Conservation (phyloP, 352 stramenopile species). For the Pythium pectinolyticum region DNA sequence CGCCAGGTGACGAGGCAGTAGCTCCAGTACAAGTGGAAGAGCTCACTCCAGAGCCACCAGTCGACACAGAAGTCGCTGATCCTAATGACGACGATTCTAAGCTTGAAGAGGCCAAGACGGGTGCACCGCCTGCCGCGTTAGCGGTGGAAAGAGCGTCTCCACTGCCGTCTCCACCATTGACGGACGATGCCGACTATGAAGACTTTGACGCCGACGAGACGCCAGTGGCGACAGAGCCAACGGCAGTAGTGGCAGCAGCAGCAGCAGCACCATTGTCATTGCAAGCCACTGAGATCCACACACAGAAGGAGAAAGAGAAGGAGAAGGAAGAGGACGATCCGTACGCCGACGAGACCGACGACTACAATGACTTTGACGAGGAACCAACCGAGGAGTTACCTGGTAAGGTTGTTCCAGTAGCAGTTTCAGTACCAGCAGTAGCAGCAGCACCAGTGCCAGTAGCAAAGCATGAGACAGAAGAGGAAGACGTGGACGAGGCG, state of each 20-base stretch:
- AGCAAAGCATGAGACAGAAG: conserved; percentile 7
- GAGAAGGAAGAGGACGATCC: background rate
- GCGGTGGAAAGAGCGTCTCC: background rate
- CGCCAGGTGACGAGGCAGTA: background rate
- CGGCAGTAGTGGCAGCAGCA: too few relatives aligned
- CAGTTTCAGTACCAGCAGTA: background rate
- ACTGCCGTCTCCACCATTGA: background rate
- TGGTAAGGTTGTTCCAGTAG: background rate
- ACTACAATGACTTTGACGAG: conserved; percentile 23
- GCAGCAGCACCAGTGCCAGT: background rate
- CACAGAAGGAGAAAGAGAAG: background rate
- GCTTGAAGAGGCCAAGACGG: conserved; percentile 3
- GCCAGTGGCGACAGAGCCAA: background rate
- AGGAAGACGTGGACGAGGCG: conserved; percentile 35
- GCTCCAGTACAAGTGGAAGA: background rate
- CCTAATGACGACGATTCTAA: conserved; percentile 17
- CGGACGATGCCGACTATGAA: conserved; percentile 31
- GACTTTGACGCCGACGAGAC: conserved; percentile 36
- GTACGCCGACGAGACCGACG: conserved; percentile 4
- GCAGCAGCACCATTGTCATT: background rate
- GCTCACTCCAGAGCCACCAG: background rate
- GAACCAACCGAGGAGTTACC: background rate
- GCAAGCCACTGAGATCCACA: background rate
- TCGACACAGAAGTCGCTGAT: background rate
- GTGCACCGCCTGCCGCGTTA: background rate